A percentile compares a stretch with the other conserved stretches of the same genome.
Evolutionary conservation across 73 alveolate species (phyloP).

Genomic region (Tetrahymena elliotti): DNA sequence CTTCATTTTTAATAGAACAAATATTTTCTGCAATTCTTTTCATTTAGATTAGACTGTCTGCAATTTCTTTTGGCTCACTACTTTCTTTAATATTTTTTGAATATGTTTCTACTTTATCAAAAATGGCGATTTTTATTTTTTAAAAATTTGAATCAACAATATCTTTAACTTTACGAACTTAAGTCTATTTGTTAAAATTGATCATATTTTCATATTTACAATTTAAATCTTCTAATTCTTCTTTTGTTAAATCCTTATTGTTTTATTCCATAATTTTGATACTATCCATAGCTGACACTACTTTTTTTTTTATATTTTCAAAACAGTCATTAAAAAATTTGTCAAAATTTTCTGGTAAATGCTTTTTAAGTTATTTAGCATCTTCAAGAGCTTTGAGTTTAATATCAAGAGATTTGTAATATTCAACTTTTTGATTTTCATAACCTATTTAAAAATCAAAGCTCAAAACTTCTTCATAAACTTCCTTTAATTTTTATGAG

Average conservation of each 20-base stretch:
- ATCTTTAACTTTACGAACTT: background rate
- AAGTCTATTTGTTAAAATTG: no score
- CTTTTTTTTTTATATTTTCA: no score
- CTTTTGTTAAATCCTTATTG: background rate
- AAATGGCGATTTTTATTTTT: no score
- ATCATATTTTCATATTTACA: background rate
- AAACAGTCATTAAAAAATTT: background rate
- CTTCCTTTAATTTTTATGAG: background rate
- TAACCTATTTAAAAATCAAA: background rate
- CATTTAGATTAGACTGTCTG: background rate
- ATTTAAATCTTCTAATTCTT: no score
- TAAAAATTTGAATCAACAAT: background rate
- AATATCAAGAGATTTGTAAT: no score
- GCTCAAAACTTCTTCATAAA: background rate
- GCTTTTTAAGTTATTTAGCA: background rate
- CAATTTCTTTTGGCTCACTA: background rate
- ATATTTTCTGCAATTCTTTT: background rate
- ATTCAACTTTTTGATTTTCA: background rate
- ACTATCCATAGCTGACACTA: no score
- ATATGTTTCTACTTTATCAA: background rate
- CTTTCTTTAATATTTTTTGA: background rate
- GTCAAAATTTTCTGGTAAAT: background rate
- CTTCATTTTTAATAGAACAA: no score
- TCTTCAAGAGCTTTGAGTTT: background rate
- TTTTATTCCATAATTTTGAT: no score